Evolutionary conservation across 129 eudicot genomes (phyloP).

Genomic region (Flaveria robusta): DNA sequence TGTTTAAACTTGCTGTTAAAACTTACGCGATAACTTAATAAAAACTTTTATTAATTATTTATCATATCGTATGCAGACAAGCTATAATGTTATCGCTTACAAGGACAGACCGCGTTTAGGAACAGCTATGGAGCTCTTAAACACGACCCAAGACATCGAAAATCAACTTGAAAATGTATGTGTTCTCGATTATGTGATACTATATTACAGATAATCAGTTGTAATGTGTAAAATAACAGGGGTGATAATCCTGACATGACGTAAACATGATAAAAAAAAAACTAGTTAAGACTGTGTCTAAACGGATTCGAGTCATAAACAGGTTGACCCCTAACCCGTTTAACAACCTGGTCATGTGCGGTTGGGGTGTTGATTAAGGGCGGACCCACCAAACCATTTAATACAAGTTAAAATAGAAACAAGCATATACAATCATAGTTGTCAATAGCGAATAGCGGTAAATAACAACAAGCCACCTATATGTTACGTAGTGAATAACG

Average conservation of each 20-base stretch:
- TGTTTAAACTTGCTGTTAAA: constrained; percentile 12
- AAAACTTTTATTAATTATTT: not conserved
- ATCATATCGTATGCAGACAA: constrained; percentile 48
- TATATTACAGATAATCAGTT: not conserved
- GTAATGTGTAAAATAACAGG: not conserved
- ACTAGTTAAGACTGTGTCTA: not conserved
- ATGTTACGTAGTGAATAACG: no score
- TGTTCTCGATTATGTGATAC: constrained; percentile 4
- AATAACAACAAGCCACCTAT: no score
- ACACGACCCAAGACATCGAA: constrained; percentile 79
- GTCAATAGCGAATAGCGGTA: no score
- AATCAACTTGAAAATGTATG: constrained; percentile 64
- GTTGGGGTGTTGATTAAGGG: not conserved
- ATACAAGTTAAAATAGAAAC: not conserved
- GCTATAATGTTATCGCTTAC: constrained; percentile 72
- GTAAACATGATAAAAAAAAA: not conserved
- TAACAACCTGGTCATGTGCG: not conserved
- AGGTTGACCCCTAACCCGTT: not conserved
- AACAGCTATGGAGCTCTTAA: constrained; percentile 78
- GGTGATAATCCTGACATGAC: not conserved
- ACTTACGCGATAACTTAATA: not conserved
- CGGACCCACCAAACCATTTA: not conserved
- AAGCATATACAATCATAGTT: not conserved
- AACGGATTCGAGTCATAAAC: not conserved
- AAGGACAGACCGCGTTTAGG: constrained; percentile 82